These are phyloP conservation scores for Fraxinus floribunda DNA, from an alignment of 305 asterid species.

Conservation along the genomic window DNA sequence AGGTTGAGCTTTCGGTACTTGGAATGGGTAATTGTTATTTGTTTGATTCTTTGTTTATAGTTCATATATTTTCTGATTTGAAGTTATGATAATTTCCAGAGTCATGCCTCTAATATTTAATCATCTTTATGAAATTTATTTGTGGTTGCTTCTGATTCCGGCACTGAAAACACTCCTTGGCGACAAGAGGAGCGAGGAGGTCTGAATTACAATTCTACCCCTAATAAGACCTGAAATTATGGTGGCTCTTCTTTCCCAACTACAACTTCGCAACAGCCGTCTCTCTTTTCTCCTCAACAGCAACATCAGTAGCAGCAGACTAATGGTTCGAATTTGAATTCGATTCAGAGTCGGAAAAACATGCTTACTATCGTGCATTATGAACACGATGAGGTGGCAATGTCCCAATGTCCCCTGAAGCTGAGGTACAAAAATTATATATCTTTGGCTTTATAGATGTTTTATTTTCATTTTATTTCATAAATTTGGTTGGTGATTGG, in stretches of 20 bases:
- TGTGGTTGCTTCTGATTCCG: constrained; percentile 26
- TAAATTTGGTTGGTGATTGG: constrained; percentile 18
- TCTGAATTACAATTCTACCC: constrained; percentile 34
- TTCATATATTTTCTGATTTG: not conserved
- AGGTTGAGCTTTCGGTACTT: constrained; percentile 70
- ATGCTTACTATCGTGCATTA: constrained; percentile 68
- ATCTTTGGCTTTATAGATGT: not conserved
- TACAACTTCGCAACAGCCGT: constrained; percentile 39
- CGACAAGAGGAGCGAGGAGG: constrained; percentile 40
- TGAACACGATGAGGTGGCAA: constrained; percentile 78
- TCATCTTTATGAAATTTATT: not conserved
- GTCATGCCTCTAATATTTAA: not conserved
- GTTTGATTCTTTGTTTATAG: not conserved
- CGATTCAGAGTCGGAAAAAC: constrained; percentile 34
- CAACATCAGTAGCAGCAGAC: constrained; percentile 4
- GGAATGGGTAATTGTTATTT: constrained; percentile 58
- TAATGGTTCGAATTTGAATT: constrained; percentile 28
- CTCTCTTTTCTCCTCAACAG: constrained; percentile 45
- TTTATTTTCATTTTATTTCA: not conserved
- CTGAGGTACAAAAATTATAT: constrained; percentile 53
- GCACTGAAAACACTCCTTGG: constrained; percentile 32
- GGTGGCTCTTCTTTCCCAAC: constrained; percentile 40
- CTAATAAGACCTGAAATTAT: constrained; percentile 29
- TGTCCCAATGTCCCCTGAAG: constrained; percentile 60
- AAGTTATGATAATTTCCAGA: not conserved